These are phyloP conservation scores for Kalmusia sp. DNA, from an alignment of 2,329 filamentous ascomycete species.

Conservation along the genomic window DNA sequence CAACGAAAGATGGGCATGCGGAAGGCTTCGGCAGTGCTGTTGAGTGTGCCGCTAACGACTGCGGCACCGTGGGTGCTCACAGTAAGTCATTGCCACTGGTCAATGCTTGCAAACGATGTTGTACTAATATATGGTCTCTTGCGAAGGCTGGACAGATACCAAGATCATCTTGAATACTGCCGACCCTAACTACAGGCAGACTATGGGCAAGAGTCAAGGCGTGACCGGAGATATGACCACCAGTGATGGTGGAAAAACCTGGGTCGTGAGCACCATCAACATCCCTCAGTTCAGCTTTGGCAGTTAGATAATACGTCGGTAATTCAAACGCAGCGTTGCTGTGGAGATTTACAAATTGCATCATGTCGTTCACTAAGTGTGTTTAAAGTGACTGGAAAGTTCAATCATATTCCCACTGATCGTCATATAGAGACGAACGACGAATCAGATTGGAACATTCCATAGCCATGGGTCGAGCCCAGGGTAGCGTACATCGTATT, in stretches of 20 bases:
- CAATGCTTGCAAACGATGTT: too few relatives aligned
- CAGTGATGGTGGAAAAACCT: slow-evolving; percentile 52
- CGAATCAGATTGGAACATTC: too few relatives aligned
- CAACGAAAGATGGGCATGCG: slow-evolving; percentile 53
- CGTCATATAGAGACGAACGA: too few relatives aligned
- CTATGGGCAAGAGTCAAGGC: slow-evolving; percentile 45
- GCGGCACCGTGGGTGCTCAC: slow-evolving; percentile 51
- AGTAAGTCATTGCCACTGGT: too few relatives aligned
- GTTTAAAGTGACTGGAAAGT: too few relatives aligned
- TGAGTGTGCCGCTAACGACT: slow-evolving; percentile 49
- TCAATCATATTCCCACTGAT: too few relatives aligned
- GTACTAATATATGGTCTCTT: too few relatives aligned
- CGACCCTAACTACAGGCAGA: slow-evolving; percentile 50
- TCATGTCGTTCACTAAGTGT: too few relatives aligned
- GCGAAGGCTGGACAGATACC: slow-evolving; percentile 46
- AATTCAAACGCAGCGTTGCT: not conserved
- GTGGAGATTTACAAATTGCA: too few relatives aligned
- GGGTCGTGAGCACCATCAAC: slow-evolving; percentile 51
- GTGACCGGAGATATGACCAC: slow-evolving; percentile 53
- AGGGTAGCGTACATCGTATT: too few relatives aligned
- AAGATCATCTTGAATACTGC: slow-evolving; percentile 43
- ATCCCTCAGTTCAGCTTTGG: slow-evolving; percentile 23
- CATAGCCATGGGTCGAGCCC: too few relatives aligned
- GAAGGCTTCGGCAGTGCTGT: slow-evolving; percentile 54
- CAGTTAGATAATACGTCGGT: not conserved